phyloP scores from a whole-genome alignment of 2,329 filamentous ascomycete species.

The Madurella mycetomatis region DNA sequence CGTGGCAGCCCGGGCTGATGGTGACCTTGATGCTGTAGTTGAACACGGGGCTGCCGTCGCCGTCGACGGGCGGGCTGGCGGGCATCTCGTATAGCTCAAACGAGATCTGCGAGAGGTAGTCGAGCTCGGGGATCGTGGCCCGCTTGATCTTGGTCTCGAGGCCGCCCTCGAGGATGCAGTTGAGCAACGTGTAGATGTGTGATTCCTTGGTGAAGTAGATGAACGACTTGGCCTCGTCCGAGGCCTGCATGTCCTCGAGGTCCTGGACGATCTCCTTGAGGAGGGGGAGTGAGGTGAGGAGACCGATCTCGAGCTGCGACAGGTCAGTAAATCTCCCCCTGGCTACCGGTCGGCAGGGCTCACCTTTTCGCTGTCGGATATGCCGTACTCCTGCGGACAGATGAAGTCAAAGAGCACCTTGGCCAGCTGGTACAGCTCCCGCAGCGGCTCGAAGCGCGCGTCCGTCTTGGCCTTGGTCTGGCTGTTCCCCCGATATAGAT shows the following conservation, averaged over 20 bases:
- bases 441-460: constrained; percentile 77
- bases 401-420: constrained; percentile 98
- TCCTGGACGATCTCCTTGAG: constrained; percentile 97
- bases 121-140: constrained; percentile 90
- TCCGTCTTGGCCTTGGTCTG: constrained; percentile 77
- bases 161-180: constrained; percentile 95
- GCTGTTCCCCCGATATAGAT: constrained; percentile 74
- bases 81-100: constrained; percentile 97
- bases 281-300: constrained; percentile 87
- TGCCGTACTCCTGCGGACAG: constrained; percentile 96
- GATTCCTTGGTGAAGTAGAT: constrained; percentile 99
- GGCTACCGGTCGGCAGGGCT: constrained; percentile 7
- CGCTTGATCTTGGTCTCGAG: constrained; percentile 96
- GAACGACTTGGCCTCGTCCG: constrained; percentile 89
- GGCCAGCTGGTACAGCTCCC: constrained; percentile 87
- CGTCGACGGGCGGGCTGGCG: constrained; percentile 53
- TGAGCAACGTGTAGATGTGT: constrained; percentile 95
- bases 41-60: constrained; percentile 65
- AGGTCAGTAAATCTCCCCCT: constrained; percentile 14
- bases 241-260: constrained; percentile 94
- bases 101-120: constrained; percentile 95
- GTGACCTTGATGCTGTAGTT: constrained; percentile 96
- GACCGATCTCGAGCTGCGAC: constrained; percentile 76
- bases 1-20: constrained; percentile 92
- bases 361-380: constrained; percentile 83